phyloP scores from a whole-genome alignment of 371 early-diverging fungal genomes.

The Mucor circinelloides region DNA sequence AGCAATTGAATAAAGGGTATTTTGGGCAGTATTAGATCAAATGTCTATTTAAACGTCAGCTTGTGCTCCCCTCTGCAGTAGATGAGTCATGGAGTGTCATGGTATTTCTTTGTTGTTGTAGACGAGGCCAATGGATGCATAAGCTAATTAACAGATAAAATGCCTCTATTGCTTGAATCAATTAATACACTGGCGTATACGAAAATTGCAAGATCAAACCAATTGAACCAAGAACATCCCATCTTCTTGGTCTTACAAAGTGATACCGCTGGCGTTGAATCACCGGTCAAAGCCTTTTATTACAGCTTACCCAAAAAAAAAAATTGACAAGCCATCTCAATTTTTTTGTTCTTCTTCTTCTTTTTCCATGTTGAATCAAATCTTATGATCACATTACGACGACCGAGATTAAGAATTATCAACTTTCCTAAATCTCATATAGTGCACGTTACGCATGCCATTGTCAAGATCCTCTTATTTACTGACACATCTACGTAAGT shows the following conservation, averaged over 20 bases:
- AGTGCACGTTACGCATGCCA: slow-evolving; percentile 43
- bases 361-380: background rate
- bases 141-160: no score
- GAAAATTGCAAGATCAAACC: no score
- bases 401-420: slow-evolving; percentile 11
- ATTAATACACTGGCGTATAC: background rate
- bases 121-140: background rate
- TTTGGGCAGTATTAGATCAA: slow-evolving; percentile 18
- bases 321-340: background rate
- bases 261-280: background rate
- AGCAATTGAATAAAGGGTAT: slow-evolving; percentile 30
- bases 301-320: background rate
- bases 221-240: background rate
- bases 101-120: background rate
- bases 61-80: background rate
- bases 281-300: background rate
- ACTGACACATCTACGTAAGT: slow-evolving; percentile 7
- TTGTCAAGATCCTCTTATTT: slow-evolving; percentile 57
- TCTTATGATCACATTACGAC: slow-evolving; percentile 21
- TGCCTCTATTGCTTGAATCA: no score
- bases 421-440: slow-evolving; percentile 17
- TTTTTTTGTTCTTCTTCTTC: background rate
- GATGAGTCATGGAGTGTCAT: background rate
- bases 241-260: background rate
- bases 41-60: background rate